Conservation (phyloP, 2,329 filamentous ascomycete genomes). For the Colletotrichum somersetense region DNA sequence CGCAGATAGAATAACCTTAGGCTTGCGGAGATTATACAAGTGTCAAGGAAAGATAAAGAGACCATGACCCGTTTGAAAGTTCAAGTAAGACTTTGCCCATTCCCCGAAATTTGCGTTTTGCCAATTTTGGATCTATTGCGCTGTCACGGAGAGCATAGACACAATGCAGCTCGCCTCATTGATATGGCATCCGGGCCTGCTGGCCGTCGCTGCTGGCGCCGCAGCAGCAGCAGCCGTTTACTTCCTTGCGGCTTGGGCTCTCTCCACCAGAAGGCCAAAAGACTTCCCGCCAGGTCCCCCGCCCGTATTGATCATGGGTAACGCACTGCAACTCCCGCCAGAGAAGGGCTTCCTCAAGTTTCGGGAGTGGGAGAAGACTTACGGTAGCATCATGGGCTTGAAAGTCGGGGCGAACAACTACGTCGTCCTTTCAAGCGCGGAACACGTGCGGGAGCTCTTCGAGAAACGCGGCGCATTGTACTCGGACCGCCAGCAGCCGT, state of each 20-base stretch:
- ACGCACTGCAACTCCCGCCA: slow-evolving; percentile 46
- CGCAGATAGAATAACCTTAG: accelerated
- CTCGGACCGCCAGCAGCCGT: slow-evolving; percentile 52
- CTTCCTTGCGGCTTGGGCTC: slow-evolving; percentile 4
- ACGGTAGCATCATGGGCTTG: slow-evolving; percentile 52
- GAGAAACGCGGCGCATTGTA: slow-evolving; percentile 54
- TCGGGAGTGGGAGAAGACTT: slow-evolving; percentile 50
- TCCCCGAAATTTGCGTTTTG: not conserved
- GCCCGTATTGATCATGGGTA: slow-evolving; percentile 45
- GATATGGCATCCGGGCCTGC: not conserved
- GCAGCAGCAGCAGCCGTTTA: not conserved
- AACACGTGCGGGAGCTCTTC: slow-evolving; percentile 52
- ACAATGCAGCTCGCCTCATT: slow-evolving; percentile 9
- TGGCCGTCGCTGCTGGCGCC: not conserved
- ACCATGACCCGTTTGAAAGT: not conserved
- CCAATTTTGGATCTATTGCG: not conserved
- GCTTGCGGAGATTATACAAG: no score
- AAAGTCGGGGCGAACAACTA: slow-evolving; percentile 49
- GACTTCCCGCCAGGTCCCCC: slow-evolving; percentile 46
- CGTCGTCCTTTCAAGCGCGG: slow-evolving; percentile 51
- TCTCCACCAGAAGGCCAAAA: slow-evolving; percentile 20
- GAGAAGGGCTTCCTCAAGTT: slow-evolving; percentile 46
- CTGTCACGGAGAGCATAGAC: not conserved
- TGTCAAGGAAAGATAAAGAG: no score
- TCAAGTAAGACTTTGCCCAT: not conserved